A percentile compares a stretch with the other conserved stretches of the same genome.
Evolutionary conservation across 1,139 yeast genomes (phyloP).

Genomic region (Martiniozyma asiatica): DNA sequence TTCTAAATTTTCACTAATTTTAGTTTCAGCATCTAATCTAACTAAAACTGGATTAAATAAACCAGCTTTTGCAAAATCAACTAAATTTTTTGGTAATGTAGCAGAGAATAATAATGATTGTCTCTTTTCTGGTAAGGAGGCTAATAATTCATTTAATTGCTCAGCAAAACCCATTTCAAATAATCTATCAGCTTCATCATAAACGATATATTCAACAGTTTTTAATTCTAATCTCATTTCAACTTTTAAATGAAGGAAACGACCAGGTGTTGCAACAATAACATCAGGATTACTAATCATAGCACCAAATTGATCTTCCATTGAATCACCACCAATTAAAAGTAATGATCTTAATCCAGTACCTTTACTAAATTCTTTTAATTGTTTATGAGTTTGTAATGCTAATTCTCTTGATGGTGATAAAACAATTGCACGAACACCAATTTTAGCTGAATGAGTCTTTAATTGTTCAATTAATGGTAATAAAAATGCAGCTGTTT

Average conservation of each 20-base stretch:
- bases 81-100: slow-evolving; percentile 81
- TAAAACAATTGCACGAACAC: slow-evolving; percentile 76
- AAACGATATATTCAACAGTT: slow-evolving; percentile 79
- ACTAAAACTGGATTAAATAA: slow-evolving; percentile 83
- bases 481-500: slow-evolving; percentile 93
- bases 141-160: slow-evolving; percentile 81
- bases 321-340: slow-evolving; percentile 92
- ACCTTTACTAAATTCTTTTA: slow-evolving; percentile 77
- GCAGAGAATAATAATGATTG: slow-evolving; percentile 91
- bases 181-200: slow-evolving; percentile 96
- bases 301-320: slow-evolving; percentile 88
- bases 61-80: slow-evolving; percentile 97
- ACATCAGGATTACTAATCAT: slow-evolving; percentile 95
- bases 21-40: slow-evolving; percentile 83
- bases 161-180: slow-evolving; percentile 97
- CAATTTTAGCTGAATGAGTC: slow-evolving; percentile 75
- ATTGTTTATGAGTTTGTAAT: slow-evolving; percentile 76
- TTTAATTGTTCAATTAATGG: slow-evolving; percentile 84
- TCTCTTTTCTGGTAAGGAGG: slow-evolving; percentile 67
- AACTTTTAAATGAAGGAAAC: slow-evolving; percentile 87
- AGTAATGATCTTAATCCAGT: slow-evolving; percentile 72
- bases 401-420: slow-evolving; percentile 96
- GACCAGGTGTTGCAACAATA: slow-evolving; percentile 94
- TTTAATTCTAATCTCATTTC: slow-evolving; percentile 85
- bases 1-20: slow-evolving; percentile 80